These are phyloP conservation scores for Cutaneotrichosporon cyanovorans DNA, from an alignment of 1,284 basidiomycete genomes.

Conservation along the genomic window DNA sequence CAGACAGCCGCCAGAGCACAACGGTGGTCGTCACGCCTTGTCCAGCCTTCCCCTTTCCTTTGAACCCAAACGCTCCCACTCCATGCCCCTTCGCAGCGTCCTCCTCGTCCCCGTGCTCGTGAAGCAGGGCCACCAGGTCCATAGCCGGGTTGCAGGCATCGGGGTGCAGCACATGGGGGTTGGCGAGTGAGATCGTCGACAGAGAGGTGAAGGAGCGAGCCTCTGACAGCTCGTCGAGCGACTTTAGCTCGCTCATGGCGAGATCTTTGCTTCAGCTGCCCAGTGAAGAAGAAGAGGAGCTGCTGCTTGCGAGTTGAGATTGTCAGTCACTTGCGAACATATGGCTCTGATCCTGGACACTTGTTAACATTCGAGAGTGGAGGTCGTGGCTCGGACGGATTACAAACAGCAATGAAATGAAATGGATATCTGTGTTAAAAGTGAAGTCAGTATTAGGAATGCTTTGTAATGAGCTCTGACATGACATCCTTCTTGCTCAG, in stretches of 20 bases:
- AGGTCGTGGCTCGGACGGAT: background rate
- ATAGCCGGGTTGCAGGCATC: slow-evolving; percentile 38
- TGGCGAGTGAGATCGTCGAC: slow-evolving; percentile 20
- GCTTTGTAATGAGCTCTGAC: too few relatives aligned
- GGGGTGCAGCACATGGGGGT: slow-evolving; percentile 29
- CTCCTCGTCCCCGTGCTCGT: slow-evolving; percentile 3
- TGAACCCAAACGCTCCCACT: background rate
- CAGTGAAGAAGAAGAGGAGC: too few relatives aligned
- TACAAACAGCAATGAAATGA: too few relatives aligned
- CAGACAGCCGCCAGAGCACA: slow-evolving; percentile 32
- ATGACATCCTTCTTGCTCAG: too few relatives aligned
- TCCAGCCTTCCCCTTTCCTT: background rate
- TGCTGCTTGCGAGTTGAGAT: too few relatives aligned
- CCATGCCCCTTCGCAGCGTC: too few relatives aligned
- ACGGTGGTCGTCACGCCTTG: slow-evolving; percentile 11
- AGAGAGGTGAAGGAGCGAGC: slow-evolving; percentile 30
- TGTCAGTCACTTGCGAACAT: background rate
- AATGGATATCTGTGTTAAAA: too few relatives aligned
- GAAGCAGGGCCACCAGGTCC: slow-evolving; percentile 36
- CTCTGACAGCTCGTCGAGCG: background rate
- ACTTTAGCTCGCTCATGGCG: slow-evolving; percentile 3
- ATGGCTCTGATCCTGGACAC: background rate
- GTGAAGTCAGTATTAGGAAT: too few relatives aligned
- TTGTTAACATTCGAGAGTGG: slow-evolving; percentile 4
- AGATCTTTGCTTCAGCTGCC: too few relatives aligned